Percentiles rank a stretch among this genome's conserved stretches.
Evolutionary conservation across 108 stramenopile genomes (phyloP).

Genomic region (Cyclostephanos invisitatus): DNA sequence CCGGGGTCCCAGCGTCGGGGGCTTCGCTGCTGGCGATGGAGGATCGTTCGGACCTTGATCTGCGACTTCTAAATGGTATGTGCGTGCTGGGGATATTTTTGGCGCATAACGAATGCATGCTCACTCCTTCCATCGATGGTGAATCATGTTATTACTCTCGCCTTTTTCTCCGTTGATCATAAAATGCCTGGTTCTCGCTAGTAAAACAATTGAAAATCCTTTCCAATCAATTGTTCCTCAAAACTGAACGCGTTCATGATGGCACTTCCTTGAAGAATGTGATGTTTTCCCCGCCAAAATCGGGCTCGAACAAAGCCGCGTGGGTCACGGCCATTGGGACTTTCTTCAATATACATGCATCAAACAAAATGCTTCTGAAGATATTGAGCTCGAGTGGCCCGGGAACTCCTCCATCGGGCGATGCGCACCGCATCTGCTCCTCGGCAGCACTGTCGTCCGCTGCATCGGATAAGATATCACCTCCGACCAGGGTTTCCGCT

Average conservation of each 20-base stretch:
- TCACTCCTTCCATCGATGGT: neutral
- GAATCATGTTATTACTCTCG: neutral
- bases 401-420: neutral
- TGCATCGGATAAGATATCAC: constrained; percentile 3
- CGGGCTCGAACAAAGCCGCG: constrained; percentile 24
- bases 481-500: neutral
- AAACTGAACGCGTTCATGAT: neutral
- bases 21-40: neutral
- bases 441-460: neutral
- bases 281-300: constrained; percentile 22
- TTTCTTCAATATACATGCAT: constrained; percentile 13
- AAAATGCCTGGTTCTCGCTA: neutral
- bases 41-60: constrained; percentile 1
- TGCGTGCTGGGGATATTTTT: neutral
- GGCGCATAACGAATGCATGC: neutral
- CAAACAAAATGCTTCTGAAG: constrained; percentile 10
- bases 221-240: constrained; percentile 14
- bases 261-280: neutral
- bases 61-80: constrained; percentile 11
- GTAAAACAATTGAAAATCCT: constrained; percentile 32
- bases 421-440: neutral
- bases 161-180: neutral
- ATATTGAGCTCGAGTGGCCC: neutral
- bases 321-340: constrained; percentile 14
- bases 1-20: constrained; percentile 1